Conservation (phyloP, 2,329 filamentous ascomycete species). For the Talaromyces rugulosus region DNA sequence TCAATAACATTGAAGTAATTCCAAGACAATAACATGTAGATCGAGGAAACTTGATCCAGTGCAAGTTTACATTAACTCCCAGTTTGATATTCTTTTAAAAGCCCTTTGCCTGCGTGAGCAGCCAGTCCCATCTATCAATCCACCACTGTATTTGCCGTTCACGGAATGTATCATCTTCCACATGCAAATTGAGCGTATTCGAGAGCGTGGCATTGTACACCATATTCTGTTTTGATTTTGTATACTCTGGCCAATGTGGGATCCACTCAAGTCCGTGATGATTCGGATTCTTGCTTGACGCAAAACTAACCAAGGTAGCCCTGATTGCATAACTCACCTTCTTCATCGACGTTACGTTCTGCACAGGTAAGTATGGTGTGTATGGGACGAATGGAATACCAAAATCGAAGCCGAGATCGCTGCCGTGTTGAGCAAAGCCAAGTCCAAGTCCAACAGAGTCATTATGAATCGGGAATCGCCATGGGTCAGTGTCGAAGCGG, state of each 20-base stretch:
- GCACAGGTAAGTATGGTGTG: neutral
- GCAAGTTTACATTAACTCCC: neutral
- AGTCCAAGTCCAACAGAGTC: neutral
- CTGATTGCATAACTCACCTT: conserved; percentile 1
- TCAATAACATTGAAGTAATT: too few species aligned
- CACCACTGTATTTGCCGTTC: neutral
- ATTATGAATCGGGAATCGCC: neutral
- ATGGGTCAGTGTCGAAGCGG: conserved; percentile 2
- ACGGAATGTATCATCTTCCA: neutral
- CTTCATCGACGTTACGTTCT: neutral
- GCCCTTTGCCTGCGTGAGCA: neutral
- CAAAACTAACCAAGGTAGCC: neutral
- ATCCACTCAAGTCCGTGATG: neutral
- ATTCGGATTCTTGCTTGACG: neutral
- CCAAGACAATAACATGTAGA: too few species aligned
- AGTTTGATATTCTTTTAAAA: neutral
- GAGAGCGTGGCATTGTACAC: neutral
- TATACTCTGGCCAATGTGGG: neutral
- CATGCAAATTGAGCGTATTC: neutral
- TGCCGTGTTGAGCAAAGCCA: neutral
- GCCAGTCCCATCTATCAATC: neutral
- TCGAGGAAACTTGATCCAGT: too few species aligned
- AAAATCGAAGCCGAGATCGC: neutral
- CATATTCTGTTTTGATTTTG: conserved; percentile 1
- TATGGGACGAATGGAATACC: neutral